Conservation (phyloP, 306 rosid species). For the Canavalia ensiformis region DNA sequence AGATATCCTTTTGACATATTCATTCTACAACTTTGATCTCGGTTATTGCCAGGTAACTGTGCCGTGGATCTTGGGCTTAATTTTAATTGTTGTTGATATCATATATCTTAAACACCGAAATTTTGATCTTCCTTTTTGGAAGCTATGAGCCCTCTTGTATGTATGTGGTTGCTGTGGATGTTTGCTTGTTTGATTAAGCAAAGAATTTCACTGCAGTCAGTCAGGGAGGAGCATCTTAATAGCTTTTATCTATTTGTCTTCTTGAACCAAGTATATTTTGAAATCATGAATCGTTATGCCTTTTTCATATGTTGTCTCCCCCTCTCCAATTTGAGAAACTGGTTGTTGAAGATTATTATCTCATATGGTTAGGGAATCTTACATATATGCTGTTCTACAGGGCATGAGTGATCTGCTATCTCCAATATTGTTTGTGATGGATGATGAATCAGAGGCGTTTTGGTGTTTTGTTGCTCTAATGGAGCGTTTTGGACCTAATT, state of each 20-base stretch:
- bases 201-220: slow-evolving; percentile 31
- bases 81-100: slow-evolving; percentile 22
- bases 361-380: slow-evolving; percentile 30
- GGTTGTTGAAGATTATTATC: slow-evolving; percentile 20
- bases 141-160: slow-evolving; percentile 6
- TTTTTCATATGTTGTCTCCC: slow-evolving; percentile 13
- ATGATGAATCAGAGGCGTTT: slow-evolving; percentile 91
- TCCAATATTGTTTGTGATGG: slow-evolving; percentile 88
- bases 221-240: slow-evolving; percentile 33
- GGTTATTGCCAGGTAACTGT: slow-evolving; percentile 97
- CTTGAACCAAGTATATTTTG: slow-evolving; percentile 29
- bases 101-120: slow-evolving; percentile 10
- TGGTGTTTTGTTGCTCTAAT: slow-evolving; percentile 97
- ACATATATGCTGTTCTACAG: slow-evolving; percentile 56
- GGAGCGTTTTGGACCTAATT: slow-evolving; percentile 98
- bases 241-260: slow-evolving; percentile 37
- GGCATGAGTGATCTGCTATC: slow-evolving; percentile 99
- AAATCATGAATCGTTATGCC: slow-evolving; percentile 18
- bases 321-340: background rate
- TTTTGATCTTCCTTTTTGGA: background rate
- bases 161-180: slow-evolving; percentile 1
- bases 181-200: slow-evolving; percentile 31
- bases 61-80: slow-evolving; percentile 12
- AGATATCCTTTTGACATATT: slow-evolving; percentile 91
- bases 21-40: slow-evolving; percentile 99